These are phyloP conservation scores for Thalassiosira allenii DNA, from an alignment of 352 stramenopile species.

Conservation along the genomic window DNA sequence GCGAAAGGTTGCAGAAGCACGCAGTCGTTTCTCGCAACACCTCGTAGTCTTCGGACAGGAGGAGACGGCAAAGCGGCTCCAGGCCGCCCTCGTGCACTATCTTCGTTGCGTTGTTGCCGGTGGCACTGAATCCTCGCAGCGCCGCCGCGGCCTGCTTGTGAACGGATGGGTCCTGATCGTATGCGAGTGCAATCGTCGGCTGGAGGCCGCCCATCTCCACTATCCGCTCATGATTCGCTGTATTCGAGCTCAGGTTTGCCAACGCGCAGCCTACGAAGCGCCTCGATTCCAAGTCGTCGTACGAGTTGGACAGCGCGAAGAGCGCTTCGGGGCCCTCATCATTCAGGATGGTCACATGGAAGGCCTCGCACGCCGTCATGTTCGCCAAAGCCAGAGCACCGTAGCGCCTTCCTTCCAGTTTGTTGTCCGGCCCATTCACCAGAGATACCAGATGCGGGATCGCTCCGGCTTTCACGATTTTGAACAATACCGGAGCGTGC, in stretches of 20 bases:
- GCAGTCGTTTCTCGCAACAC: constrained; percentile 94
- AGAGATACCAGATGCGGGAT: constrained; percentile 77
- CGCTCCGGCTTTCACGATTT: constrained; percentile 93
- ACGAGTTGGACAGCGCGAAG: constrained; percentile 92
- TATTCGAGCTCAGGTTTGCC: constrained; percentile 94
- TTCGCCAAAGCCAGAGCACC: constrained; percentile 94
- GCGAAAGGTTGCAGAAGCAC: constrained; percentile 94
- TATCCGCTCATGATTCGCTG: constrained; percentile 92
- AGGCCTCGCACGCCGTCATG: constrained; percentile 93
- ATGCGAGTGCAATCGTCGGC: constrained; percentile 93
- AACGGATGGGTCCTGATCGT: constrained; percentile 91
- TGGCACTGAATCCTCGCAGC: constrained; percentile 92
- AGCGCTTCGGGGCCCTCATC: constrained; percentile 91
- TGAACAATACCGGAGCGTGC: constrained; percentile 92
- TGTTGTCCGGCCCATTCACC: constrained; percentile 87
- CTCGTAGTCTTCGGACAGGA: constrained; percentile 91
- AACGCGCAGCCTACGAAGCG: constrained; percentile 95
- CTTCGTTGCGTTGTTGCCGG: constrained; percentile 93
- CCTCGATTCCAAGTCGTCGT: constrained; percentile 90
- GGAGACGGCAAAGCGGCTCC: constrained; percentile 91
- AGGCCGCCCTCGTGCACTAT: constrained; percentile 96
- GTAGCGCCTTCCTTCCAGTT: constrained; percentile 93
- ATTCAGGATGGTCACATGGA: constrained; percentile 93
- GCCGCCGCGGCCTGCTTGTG: constrained; percentile 94
- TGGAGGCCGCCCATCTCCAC: constrained; percentile 95